Percentiles rank a stretch among this genome's conserved stretches.
Evolutionary conservation across 441 rosid genomes (phyloP).

Genomic region (Arabidopsis hybrid): DNA sequence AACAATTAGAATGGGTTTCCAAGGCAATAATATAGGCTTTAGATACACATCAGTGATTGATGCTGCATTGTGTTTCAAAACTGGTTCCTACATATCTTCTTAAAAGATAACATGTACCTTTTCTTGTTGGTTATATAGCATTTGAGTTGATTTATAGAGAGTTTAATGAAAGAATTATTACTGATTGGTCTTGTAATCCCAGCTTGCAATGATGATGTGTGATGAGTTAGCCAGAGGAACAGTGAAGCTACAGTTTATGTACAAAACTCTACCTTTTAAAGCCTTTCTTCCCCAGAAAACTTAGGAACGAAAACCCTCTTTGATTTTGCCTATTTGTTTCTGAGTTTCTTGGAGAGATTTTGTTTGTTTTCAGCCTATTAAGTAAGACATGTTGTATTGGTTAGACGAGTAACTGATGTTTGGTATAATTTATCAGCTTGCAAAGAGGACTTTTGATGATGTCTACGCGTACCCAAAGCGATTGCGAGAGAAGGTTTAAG

Average conservation of each 20-base stretch:
- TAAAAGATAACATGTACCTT: conserved; percentile 2
- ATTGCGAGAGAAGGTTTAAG: conserved; percentile 30
- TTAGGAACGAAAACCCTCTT: conserved; percentile 38
- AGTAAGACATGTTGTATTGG: conserved; percentile 24
- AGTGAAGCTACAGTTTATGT: conserved; percentile 44
- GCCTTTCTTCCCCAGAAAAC: conserved; percentile 14
- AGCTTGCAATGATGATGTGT: conserved; percentile 64
- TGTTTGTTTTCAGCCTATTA: conserved; percentile 33
- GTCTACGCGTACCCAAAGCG: conserved; percentile 28
- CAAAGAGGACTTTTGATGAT: conserved; percentile 51
- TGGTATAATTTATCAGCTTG: conserved; percentile 47
- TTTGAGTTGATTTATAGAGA: conserved; percentile 27
- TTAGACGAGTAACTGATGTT: conserved; percentile 40
- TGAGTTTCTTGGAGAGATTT: conserved; percentile 34
- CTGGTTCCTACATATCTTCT: conserved; percentile 1
- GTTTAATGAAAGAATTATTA: conserved; percentile 27
- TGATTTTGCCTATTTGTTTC: background rate
- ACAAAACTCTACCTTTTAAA: conserved; percentile 40
- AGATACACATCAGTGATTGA: conserved; percentile 15
- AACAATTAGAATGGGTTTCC: conserved; percentile 9
- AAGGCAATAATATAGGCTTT: background rate
- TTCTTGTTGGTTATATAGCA: conserved; percentile 31
- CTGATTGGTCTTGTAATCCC: conserved; percentile 48
- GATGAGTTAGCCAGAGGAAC: conserved; percentile 53
- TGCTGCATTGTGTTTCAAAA: conserved; percentile 19